These are phyloP conservation scores for Thelephora terrestris DNA, from an alignment of 1,284 basidiomycete genomes.

Conservation along the genomic window DNA sequence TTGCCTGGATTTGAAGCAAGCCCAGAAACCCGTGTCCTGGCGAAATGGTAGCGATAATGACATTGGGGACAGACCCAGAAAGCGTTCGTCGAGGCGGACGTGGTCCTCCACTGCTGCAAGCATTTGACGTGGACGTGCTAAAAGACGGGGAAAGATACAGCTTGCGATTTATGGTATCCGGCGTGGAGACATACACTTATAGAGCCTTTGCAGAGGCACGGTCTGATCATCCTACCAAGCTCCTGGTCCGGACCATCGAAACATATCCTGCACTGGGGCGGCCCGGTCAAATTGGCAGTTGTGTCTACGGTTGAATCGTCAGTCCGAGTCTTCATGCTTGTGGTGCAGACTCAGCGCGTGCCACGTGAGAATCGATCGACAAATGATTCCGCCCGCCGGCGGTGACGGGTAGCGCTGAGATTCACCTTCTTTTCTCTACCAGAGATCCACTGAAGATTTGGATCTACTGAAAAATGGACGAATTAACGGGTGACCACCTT, in stretches of 20 bases:
- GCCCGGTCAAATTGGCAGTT: too few relatives aligned
- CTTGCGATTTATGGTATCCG: background rate
- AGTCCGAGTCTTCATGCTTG: too few relatives aligned
- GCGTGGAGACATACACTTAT: slow-evolving; percentile 48
- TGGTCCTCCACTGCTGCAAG: slow-evolving; percentile 60
- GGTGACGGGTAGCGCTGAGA: too few relatives aligned
- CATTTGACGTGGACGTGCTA: slow-evolving; percentile 72
- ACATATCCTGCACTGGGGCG: slow-evolving; percentile 61
- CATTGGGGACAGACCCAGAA: slow-evolving; percentile 74
- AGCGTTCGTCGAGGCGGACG: slow-evolving; percentile 43
- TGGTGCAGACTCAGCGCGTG: too few relatives aligned
- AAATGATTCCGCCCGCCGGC: too few relatives aligned
- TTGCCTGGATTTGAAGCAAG: slow-evolving; percentile 64
- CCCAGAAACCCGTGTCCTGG: slow-evolving; percentile 55
- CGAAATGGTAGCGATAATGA: slow-evolving; percentile 62
- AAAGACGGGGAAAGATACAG: slow-evolving; percentile 10
- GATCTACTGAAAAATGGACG: too few relatives aligned
- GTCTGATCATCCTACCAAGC: slow-evolving; percentile 61
- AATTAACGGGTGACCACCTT: too few relatives aligned
- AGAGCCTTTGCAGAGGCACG: slow-evolving; percentile 71
- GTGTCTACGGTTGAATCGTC: too few relatives aligned
- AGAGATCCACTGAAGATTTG: too few relatives aligned
- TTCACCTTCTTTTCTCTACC: too few relatives aligned
- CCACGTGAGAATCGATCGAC: too few relatives aligned
- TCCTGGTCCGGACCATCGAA: slow-evolving; percentile 53